phyloP scores from a whole-genome alignment of 108 stramenopile genomes.

The Nannochloropsis gaditana region DNA sequence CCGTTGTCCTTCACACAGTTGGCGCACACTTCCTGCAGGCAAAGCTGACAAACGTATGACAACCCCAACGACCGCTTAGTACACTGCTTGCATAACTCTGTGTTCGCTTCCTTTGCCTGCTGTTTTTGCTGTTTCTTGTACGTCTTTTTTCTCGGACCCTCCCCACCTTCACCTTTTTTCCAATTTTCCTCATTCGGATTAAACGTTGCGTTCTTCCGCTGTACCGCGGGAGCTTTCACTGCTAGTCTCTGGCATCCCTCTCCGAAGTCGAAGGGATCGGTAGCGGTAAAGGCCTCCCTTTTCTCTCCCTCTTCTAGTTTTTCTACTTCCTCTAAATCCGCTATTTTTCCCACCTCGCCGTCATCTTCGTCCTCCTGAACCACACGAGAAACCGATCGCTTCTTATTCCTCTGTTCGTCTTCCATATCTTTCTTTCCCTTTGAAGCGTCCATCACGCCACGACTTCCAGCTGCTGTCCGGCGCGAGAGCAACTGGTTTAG shows the following conservation, averaged over 20 bases:
- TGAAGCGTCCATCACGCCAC: not conserved
- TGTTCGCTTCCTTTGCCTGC: not conserved
- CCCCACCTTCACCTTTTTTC: not conserved
- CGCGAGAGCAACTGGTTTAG: constrained; percentile 17
- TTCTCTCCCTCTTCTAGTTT: not conserved
- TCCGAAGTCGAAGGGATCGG: constrained; percentile 1
- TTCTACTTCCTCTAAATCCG: not conserved
- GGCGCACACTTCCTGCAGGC: not conserved
- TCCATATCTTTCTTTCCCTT: not conserved
- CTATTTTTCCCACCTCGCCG: not conserved
- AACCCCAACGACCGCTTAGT: not conserved
- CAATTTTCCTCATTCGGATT: not conserved
- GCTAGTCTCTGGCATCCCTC: not conserved
- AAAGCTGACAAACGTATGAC: not conserved
- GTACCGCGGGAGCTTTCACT: not conserved
- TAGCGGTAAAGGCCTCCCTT: not conserved
- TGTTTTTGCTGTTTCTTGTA: not conserved
- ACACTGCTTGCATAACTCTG: not conserved
- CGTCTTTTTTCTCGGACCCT: not conserved
- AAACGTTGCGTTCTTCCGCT: not conserved
- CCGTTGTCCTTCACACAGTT: not conserved
- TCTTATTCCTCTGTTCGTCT: not conserved
- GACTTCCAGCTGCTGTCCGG: not conserved
- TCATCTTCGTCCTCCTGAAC: not conserved
- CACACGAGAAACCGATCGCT: not conserved